Base-by-base conservation (phyloP, 1,284 basidiomycete species). In the Volvariella surrecta region DNA sequence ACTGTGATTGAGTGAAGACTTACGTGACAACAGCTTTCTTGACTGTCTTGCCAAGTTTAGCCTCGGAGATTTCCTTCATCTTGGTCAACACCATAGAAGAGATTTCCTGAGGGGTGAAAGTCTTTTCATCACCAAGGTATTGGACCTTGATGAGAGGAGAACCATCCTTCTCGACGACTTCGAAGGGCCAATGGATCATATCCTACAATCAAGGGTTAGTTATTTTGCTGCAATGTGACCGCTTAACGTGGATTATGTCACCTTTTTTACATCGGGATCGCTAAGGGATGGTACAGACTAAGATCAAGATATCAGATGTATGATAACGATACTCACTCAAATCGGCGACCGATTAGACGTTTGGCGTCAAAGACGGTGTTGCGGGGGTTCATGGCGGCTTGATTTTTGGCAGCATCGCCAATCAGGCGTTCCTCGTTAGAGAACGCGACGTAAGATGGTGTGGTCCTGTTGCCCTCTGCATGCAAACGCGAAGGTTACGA, bases 51-150 rank as follows among this genome's bases (percentile, higher is more conserved):
- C 93, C 95, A 56, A 98, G 89, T 73, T 97, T 96, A 43, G 94
- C 92, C 75, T 97, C 95, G 48, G 94, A 93, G 55, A 93, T 96
- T 71, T 98, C 95, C 81, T 95, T 98, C 91, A 99, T 97, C 76
- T 98, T 99, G 58, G 76, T 77, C 57, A 99, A 82, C 56, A 99
- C 94, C 95, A 99, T 98, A 53, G 95, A 85, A 15, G 95, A 98
- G 64, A 99, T 95, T 67, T 97, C 93, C 68, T 97, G 92, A 45
- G 93, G 92, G 54, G 85, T 91, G 73, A 98, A 98, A 51, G 82
- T 85, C 76, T 97, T 98, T 54, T 89, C 86, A 61, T 97, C 93
- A 51, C 81, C 81, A 56, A 89, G 81, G 74, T 95, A 94, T 61
- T 91, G 79, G 58, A 99, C 93, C 72, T 89, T 82, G 74, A 99